A percentile compares a stretch with the other conserved stretches of the same genome.
Evolutionary conservation across 345 rosid genomes (phyloP).

Genomic region (Reutealis trisperma): DNA sequence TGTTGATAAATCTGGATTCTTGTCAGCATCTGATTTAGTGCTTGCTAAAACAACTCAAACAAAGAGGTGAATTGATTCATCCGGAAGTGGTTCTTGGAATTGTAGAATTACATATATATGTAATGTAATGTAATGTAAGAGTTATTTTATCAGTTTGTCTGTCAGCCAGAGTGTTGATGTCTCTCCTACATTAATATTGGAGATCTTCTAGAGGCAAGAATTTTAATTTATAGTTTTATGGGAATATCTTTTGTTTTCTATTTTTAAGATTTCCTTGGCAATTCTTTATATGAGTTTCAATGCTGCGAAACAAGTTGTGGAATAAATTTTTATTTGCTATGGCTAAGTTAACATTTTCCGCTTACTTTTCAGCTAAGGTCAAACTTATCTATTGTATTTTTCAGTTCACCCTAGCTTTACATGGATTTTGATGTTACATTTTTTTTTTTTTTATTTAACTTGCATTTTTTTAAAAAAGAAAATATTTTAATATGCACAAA

Average conservation of each 20-base stretch:
- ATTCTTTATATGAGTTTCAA: not conserved
- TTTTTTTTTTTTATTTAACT: no score
- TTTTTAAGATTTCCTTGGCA: not conserved
- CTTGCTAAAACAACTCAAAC: constrained; percentile 34
- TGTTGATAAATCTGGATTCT: constrained; percentile 54
- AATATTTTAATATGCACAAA: no score
- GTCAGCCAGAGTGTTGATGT: constrained; percentile 4
- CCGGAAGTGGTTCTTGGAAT: not conserved
- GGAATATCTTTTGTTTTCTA: not conserved
- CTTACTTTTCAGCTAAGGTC: no score
- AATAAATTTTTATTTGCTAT: not conserved
- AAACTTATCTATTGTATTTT: no score
- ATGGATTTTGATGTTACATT: no score
- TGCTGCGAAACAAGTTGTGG: not conserved
- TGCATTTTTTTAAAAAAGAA: no score
- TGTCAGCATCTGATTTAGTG: constrained; percentile 37
- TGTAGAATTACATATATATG: not conserved
- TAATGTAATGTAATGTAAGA: not conserved
- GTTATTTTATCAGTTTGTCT: not conserved
- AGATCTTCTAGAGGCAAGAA: constrained; percentile 22
- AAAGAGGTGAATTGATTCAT: constrained; percentile 12
- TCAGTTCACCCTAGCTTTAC: no score
- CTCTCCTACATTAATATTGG: constrained; percentile 16
- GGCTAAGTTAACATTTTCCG: not conserved
- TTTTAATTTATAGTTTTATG: not conserved